Evolutionary conservation across 441 rosid genomes (phyloP).

Genomic region (Adansonia madagascariensis): DNA sequence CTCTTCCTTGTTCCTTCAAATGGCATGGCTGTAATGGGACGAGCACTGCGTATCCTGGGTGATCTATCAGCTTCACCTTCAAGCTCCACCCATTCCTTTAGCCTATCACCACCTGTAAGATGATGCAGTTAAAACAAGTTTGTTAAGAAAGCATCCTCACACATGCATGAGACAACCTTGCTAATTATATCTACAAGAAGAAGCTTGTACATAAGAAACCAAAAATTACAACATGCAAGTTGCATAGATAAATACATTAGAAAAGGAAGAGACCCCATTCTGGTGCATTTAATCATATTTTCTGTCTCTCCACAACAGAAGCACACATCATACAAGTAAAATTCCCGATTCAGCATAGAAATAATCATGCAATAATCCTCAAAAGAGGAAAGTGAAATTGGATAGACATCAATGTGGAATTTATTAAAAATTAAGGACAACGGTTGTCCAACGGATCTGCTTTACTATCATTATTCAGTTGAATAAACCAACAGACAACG

Average conservation of each 20-base stretch:
- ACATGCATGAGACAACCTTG: slow-evolving; percentile 6
- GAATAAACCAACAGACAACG: slow-evolving; percentile 17
- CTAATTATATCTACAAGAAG: slow-evolving; percentile 1
- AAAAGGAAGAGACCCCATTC: neutral
- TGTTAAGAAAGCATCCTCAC: slow-evolving; percentile 22
- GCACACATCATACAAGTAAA: slow-evolving; percentile 12
- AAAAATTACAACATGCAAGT: neutral
- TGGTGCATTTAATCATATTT: slow-evolving; percentile 8
- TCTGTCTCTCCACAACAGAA: neutral
- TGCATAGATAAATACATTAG: neutral
- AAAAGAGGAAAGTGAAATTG: slow-evolving; percentile 9
- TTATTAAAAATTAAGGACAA: slow-evolving; percentile 9
- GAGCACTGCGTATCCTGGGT: slow-evolving; percentile 79
- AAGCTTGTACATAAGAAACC: slow-evolving; percentile 7
- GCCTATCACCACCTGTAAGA: slow-evolving; percentile 63
- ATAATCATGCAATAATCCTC: neutral
- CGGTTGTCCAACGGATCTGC: slow-evolving; percentile 11
- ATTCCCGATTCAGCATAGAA: neutral
- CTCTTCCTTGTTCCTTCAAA: slow-evolving; percentile 98
- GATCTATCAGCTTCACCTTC: slow-evolving; percentile 58
- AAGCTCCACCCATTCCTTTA: slow-evolving; percentile 85
- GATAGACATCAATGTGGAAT: neutral
- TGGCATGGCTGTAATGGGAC: slow-evolving; percentile 68
- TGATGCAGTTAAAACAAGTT: slow-evolving; percentile 17
- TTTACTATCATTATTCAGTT: slow-evolving; percentile 19